Base-by-base conservation (phyloP, 768 basidiomycete species). In the Collybiopsis confluens region DNA sequence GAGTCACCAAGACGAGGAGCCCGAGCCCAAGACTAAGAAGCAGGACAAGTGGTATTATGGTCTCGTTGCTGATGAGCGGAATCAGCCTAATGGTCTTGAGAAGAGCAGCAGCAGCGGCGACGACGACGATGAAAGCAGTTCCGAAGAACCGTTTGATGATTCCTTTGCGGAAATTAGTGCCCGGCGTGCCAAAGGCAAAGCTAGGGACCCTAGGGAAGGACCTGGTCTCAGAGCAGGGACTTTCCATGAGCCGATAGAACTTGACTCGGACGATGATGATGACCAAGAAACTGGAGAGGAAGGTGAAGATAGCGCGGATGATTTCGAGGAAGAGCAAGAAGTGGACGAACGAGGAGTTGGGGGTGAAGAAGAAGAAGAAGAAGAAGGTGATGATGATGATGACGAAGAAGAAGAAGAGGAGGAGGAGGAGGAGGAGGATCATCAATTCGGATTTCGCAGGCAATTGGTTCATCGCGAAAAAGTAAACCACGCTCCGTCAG, bases 171-270 rank as follows among this genome's bases (percentile, higher is more conserved):
- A 78, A 44, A 63, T 79, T 43, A 73, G 71, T 54, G 75, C 75
- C 36, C 76, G 80, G 55, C 76, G 77, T 45, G 68, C 65, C 20
- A 81, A 80, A 62, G 85, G 84, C 27, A 86, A 86, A 62, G 78
- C 74, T 47, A 76, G 84, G 46, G 84, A 84, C 61, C 78, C 80
- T 8, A 69, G 80, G 44, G 82, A 85, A 59, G 84, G 82, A 5
- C 78, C 81, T 40, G 81, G 81, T 3, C 69, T 81, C 30, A 69
- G 71, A 21, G 65, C 62, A 38, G 72, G 67, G 16, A 68, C 65
- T 30, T 62, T 64, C 30, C 57, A 68, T 38, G 68, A 77, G 47
- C 80, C 80, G 13, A 82, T 83, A 48, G 76, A 79, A 56, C 56
- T 63, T 33, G 74, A 69, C 48, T 73, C 71, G 33, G 55, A 55